Conservation (phyloP, 106 monocot genomes). For the Dendrobium catenatum region DNA sequence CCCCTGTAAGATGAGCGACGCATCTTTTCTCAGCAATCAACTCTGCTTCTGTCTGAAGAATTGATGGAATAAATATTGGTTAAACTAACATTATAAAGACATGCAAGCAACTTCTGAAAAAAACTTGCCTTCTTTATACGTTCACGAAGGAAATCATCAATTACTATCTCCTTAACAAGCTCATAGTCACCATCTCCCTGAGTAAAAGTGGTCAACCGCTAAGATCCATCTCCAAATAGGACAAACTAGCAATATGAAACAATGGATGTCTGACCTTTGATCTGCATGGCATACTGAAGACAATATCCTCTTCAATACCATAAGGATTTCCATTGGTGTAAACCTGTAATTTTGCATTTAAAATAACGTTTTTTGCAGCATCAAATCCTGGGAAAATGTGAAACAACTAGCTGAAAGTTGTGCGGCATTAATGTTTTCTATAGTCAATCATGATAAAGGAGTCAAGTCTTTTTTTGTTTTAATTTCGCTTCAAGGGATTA, state of each 20-base stretch:
- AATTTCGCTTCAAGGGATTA: not conserved
- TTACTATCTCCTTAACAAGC: conserved; percentile 61
- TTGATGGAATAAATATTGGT: not conserved
- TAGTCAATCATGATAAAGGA: not conserved
- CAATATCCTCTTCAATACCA: conserved; percentile 90
- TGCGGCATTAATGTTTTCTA: not conserved
- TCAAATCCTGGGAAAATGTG: not conserved
- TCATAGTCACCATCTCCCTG: conserved; percentile 99
- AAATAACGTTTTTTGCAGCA: not conserved
- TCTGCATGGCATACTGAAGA: conserved; percentile 97
- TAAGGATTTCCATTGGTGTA: conserved; percentile 92
- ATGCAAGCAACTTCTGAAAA: not conserved
- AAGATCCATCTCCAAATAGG: not conserved
- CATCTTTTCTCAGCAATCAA: conserved; percentile 97
- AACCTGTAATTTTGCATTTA: conserved; percentile 37
- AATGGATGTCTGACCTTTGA: conserved; percentile 37
- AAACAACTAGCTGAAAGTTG: not conserved
- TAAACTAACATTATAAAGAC: not conserved
- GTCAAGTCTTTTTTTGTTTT: not conserved
- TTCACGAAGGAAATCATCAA: conserved; percentile 71
- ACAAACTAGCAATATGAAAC: not conserved
- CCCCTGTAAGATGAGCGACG: conserved; percentile 95
- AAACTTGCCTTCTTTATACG: conserved; percentile 77
- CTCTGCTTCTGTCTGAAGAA: conserved; percentile 80
- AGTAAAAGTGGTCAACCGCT: conserved; percentile 2